Conservation (phyloP, 2,329 filamentous ascomycete genomes). For the Raffaelea deltoideospora region DNA sequence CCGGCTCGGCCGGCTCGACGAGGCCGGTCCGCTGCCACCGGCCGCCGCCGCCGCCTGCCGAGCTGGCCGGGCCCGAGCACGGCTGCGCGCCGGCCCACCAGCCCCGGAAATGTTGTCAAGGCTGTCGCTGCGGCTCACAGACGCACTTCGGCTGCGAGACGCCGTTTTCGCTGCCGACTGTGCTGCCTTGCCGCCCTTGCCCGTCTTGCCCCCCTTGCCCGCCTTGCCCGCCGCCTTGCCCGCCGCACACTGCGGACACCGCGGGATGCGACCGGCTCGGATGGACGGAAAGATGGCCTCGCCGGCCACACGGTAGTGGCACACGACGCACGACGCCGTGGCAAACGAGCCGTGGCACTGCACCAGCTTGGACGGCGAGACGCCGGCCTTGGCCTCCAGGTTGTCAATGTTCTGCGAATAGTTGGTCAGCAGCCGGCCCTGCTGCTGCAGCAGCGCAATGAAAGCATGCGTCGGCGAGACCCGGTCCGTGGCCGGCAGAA, state of each 20-base stretch:
- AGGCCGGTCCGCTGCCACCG: not conserved
- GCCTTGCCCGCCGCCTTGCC: not conserved
- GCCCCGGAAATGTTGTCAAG: conserved; percentile 1
- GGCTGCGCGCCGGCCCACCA: too few species aligned
- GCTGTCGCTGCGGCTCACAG: conserved; percentile 6
- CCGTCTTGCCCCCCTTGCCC: conserved; percentile 25
- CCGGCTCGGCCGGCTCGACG: conserved; percentile 5
- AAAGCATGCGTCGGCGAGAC: conserved; percentile 91
- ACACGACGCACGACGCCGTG: conserved; percentile 77
- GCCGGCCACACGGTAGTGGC: conserved; percentile 57
- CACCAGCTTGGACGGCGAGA: conserved; percentile 65
- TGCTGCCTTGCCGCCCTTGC: too few species aligned
- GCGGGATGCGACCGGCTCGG: conserved; percentile 57
- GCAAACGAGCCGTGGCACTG: conserved; percentile 97
- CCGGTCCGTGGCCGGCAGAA: conserved; percentile 63
- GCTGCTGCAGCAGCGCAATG: conserved; percentile 75
- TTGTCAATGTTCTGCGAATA: conserved; percentile 99
- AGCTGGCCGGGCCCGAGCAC: too few species aligned
- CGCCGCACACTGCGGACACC: conserved; percentile 56
- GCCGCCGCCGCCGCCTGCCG: conserved; percentile 6
- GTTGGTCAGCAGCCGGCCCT: conserved; percentile 82
- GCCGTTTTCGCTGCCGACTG: too few species aligned
- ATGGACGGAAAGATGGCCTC: conserved; percentile 70
- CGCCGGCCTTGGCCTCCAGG: conserved; percentile 74
- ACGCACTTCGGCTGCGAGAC: not conserved